Conservation (phyloP, 179 eudicot genomes). For the Dionaea muscipula region DNA sequence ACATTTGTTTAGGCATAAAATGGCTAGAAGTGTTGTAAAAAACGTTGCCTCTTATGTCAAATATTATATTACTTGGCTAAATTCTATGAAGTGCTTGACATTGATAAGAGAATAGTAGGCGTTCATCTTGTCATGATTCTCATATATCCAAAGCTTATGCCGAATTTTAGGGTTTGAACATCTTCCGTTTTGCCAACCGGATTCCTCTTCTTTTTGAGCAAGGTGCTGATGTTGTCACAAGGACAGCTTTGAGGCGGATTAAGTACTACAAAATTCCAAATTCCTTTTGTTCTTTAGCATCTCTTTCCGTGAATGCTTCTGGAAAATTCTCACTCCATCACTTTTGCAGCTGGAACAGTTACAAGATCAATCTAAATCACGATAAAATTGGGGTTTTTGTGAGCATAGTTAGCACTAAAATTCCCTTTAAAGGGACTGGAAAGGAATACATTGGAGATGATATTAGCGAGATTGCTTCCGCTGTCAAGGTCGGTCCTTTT, state of each 20-base stretch:
- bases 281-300: neutral
- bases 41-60: neutral
- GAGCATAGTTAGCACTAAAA: conserved; percentile 96
- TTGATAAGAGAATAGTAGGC: neutral
- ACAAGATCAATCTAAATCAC: conserved; percentile 90
- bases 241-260: conserved; percentile 86
- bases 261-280: conserved; percentile 34
- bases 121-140: conserved; percentile 4
- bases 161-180: conserved; percentile 63
- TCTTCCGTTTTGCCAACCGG: conserved; percentile 94
- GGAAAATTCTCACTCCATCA: conserved; percentile 16
- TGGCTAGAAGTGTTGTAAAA: too few species aligned
- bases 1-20: too few species aligned
- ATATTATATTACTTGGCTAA: neutral
- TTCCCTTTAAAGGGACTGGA: conserved; percentile 98
- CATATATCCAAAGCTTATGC: conserved; percentile 5
- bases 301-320: neutral
- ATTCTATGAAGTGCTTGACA: neutral
- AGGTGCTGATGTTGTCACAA: conserved; percentile 99
- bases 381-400: conserved; percentile 96
- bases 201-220: conserved; percentile 98
- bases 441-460: conserved; percentile 99
- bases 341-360: conserved; percentile 71
- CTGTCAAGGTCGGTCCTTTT: conserved; percentile 58
- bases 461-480: conserved; percentile 82